A percentile compares a stretch with the other conserved stretches of the same genome.
phyloP scores from a whole-genome alignment of 805 yeast genomes.

The Lachancea kluyveri region DNA sequence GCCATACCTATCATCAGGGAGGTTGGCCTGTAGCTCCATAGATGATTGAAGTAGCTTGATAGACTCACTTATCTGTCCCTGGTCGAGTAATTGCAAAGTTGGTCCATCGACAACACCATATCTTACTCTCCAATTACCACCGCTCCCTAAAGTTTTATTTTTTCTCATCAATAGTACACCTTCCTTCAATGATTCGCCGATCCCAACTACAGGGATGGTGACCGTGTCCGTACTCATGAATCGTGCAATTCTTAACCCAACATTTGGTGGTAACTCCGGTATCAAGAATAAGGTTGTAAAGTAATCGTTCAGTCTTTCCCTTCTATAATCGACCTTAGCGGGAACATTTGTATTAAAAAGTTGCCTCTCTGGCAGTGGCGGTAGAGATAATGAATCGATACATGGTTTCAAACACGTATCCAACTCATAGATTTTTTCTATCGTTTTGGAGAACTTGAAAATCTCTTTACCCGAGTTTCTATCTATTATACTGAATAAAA shows the following conservation, averaged over 20 bases:
- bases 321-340: conserved; percentile 54
- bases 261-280: conserved; percentile 51
- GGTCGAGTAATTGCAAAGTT: conserved; percentile 48
- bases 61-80: conserved; percentile 46
- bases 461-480: conserved; percentile 55
- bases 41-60: conserved; percentile 43
- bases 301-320: conserved; percentile 49
- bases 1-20: conserved; percentile 33
- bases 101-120: conserved; percentile 65
- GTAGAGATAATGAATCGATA: conserved; percentile 43
- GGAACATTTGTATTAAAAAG: conserved; percentile 53
- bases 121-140: conserved; percentile 59
- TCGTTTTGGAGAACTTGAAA: conserved; percentile 67
- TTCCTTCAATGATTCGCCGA: conserved; percentile 48
- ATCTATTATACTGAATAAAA: conserved; percentile 60
- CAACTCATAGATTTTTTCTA: conserved; percentile 52
- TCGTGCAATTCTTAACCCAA: conserved; percentile 48
- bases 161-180: conserved; percentile 60
- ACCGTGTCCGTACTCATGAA: conserved; percentile 65
- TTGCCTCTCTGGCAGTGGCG: conserved; percentile 58
- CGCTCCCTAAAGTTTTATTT: conserved; percentile 46
- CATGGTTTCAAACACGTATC: conserved; percentile 53
- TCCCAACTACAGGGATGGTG: conserved; percentile 49
- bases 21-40: conserved; percentile 33
- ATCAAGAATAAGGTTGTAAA: conserved; percentile 50